phyloP scores from a whole-genome alignment of 148 eudicot species.

The Camellia sinensis region DNA sequence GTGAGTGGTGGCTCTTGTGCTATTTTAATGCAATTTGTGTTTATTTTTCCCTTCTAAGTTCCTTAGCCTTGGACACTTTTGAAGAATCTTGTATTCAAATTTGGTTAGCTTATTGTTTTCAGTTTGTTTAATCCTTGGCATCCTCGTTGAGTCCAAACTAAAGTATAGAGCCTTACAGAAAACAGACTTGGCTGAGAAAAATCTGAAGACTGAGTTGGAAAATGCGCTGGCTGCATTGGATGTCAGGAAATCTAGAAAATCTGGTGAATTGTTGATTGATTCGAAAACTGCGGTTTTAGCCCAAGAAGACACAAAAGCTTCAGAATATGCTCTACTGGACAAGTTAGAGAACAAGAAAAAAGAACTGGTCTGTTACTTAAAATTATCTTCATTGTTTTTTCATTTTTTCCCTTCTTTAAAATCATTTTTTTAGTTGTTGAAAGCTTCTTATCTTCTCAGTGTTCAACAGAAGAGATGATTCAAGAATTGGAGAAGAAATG shows the following conservation, averaged over 20 bases:
- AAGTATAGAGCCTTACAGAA: conserved; percentile 35
- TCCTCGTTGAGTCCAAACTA: background rate
- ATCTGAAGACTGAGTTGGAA: conserved; percentile 55
- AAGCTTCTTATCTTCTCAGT: conserved; percentile 33
- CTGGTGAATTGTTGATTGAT: conserved; percentile 21
- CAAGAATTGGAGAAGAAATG: conserved; percentile 65
- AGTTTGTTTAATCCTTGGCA: background rate
- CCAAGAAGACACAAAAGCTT: conserved; percentile 45
- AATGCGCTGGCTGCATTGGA: conserved; percentile 36
- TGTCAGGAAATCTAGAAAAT: conserved; percentile 27
- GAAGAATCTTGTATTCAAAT: background rate
- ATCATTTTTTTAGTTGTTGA: conserved; percentile 14
- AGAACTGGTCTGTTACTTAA: conserved; percentile 54
- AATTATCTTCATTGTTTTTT: background rate
- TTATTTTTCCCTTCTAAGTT: too few relatives aligned
- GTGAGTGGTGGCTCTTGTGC: background rate
- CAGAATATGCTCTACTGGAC: conserved; percentile 41
- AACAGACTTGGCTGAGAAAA: conserved; percentile 54
- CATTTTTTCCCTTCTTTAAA: background rate
- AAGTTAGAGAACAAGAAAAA: conserved; percentile 72
- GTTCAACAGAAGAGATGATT: conserved; percentile 51
- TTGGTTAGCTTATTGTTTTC: background rate
- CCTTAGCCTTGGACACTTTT: too few relatives aligned
- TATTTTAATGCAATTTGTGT: background rate
- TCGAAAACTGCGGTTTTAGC: conserved; percentile 24